phyloP scores from a whole-genome alignment of 176 grass and related monocot genomes.

The Melocanna baccifera region DNA sequence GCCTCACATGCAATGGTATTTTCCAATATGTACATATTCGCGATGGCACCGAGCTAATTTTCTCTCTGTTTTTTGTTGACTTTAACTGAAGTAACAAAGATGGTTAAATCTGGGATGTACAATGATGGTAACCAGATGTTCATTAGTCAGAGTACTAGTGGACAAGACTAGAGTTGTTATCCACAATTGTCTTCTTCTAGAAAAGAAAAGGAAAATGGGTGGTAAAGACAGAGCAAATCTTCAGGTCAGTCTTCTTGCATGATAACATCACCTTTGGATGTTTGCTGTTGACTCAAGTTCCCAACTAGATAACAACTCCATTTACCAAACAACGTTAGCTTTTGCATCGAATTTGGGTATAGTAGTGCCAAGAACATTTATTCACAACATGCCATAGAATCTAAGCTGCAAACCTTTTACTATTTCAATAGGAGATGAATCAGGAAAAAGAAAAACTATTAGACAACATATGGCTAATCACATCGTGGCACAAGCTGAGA shows the following conservation, averaged over 20 bases:
- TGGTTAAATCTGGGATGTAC: background rate
- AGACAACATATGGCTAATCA: conserved; percentile 1
- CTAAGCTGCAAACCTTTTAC: conserved; percentile 27
- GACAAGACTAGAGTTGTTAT: conserved; percentile 37
- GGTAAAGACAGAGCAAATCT: conserved; percentile 10
- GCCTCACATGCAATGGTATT: no score
- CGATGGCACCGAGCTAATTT: no score
- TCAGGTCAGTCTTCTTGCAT: conserved; percentile 26
- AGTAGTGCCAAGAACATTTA: background rate
- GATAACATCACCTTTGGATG: conserved; percentile 23
- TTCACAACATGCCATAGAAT: background rate
- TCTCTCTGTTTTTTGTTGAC: background rate
- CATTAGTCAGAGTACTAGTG: conserved; percentile 23
- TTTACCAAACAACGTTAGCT: background rate
- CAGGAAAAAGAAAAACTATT: background rate
- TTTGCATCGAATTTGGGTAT: background rate
- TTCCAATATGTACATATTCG: no score
- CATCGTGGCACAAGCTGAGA: conserved; percentile 9
- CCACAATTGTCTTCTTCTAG: conserved; percentile 11
- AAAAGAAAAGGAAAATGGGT: background rate
- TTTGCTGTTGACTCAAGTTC: conserved; percentile 30
- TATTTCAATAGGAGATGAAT: conserved; percentile 12
- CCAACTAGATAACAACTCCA: conserved; percentile 20
- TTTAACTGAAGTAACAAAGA: conserved; percentile 7
- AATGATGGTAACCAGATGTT: background rate